Base-by-base conservation (phyloP, 2,329 filamentous ascomycete genomes). In the Biscogniauxia mediterranea region DNA sequence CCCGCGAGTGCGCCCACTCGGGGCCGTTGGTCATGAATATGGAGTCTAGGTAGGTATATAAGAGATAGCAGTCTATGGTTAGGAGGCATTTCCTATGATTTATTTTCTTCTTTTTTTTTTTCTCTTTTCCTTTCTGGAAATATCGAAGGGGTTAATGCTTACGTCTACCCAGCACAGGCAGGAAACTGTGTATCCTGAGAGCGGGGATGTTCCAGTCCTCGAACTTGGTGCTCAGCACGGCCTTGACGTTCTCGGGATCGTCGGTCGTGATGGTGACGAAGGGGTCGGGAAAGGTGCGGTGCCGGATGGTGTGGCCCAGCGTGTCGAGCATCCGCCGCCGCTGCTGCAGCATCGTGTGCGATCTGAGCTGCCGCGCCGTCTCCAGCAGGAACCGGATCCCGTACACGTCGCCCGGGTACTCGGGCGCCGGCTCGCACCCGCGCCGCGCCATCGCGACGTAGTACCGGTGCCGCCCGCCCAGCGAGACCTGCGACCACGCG, bases 1-100 rank as follows among this genome's bases (percentile, higher is more conserved):
- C 76, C 11, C 83, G 76, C 0, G 80, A 79, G n/a, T 78, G 75
- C 52, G 81, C 79, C 85, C 85, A 87, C 28, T 76, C 74, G 17
- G 71, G 65, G 0, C 84, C 85, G 67, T 87, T 84, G 26, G 77
- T 77, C 2, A 77, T 79, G 68, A 87, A 86, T 58, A 88, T 85
- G 32, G 81, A 81, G 55, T 67, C 65, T 67, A n/a, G n/a, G n/a
- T n/a, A n/a, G n/a, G n/a, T n/a, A n/a, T n/a, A 32, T 32, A 32
- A 1, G 7, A 13, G 26, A 38, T 23, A 28, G 4, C 26, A 19
- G 19, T 20, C 5, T 52, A 17, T 20, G 2, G 25, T 52, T 19
- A 52, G 23, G 21, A 46, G 21, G 42, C 2, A 28, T 32, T 32
- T 8, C 7, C 28, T 32, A 23, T 4, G 28, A 6, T 32, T 9